These are phyloP conservation scores for Penicillium turbatum DNA, from an alignment of 495 filamentous ascomycete genomes.

Conservation along the genomic window DNA sequence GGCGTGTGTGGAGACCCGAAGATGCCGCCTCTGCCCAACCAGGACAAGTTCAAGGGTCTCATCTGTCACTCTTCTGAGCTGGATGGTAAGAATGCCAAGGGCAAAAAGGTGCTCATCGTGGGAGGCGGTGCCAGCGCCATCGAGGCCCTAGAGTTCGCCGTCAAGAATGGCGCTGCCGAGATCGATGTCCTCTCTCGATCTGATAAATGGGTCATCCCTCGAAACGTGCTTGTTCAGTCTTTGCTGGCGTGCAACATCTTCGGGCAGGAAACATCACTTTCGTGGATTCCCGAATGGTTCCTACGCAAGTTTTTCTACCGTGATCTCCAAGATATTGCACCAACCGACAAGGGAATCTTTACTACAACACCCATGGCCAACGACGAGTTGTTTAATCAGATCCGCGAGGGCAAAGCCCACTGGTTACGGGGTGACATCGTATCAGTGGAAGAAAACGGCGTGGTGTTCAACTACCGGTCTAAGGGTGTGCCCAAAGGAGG, in stretches of 20 bases:
- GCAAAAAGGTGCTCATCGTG: constrained; percentile 69
- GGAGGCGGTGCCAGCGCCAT: constrained; percentile 80
- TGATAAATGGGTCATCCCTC: constrained; percentile 88
- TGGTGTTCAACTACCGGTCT: constrained; percentile 64
- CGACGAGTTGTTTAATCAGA: constrained; percentile 69
- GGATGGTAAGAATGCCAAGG: constrained; percentile 63
- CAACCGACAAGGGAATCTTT: constrained; percentile 62
- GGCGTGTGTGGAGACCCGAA: constrained; percentile 78
- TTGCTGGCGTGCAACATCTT: constrained; percentile 75
- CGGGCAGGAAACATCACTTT: constrained; percentile 67
- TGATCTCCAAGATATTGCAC: constrained; percentile 73
- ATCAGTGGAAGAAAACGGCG: constrained; percentile 57
- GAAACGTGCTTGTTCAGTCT: constrained; percentile 68
- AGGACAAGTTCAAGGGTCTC: constrained; percentile 61
- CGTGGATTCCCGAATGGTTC: constrained; percentile 72
- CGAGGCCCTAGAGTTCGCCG: constrained; percentile 78
- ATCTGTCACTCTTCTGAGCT: constrained; percentile 72
- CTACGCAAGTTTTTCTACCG: constrained; percentile 80
- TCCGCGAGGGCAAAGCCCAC: constrained; percentile 67
- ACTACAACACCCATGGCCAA: constrained; percentile 84
- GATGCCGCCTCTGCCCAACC: constrained; percentile 60
- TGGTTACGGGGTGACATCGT: constrained; percentile 81
- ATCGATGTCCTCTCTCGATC: constrained; percentile 71
- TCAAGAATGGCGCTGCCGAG: constrained; percentile 58
- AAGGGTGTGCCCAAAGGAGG: constrained; percentile 71